These are phyloP conservation scores for Tremellales sp. DNA, from an alignment of 1,284 basidiomycete species.

Conservation along the genomic window DNA sequence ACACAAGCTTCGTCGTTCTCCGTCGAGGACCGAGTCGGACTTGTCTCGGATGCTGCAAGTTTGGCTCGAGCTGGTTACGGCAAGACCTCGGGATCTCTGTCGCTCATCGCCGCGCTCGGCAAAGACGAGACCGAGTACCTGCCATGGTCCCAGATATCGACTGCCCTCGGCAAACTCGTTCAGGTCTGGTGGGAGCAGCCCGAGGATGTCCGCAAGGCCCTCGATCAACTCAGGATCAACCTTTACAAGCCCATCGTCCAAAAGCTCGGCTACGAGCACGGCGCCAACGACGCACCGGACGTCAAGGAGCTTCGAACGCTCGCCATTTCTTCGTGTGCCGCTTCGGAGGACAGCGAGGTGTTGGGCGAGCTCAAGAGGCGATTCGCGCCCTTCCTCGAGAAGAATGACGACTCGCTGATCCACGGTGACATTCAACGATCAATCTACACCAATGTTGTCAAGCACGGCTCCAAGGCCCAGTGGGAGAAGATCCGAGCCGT, in stretches of 20 bases:
- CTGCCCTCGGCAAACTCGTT: conserved; percentile 56
- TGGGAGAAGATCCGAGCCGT: conserved; percentile 70
- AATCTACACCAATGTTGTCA: conserved; percentile 53
- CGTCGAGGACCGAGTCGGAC: conserved; percentile 78
- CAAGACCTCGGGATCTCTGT: conserved; percentile 70
- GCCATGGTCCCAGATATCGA: conserved; percentile 43
- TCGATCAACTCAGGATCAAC: conserved; percentile 64
- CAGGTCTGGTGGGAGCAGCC: conserved; percentile 83
- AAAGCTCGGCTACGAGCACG: conserved; percentile 74
- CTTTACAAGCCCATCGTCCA: conserved; percentile 77
- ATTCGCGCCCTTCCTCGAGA: conserved; percentile 68
- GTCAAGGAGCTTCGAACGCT: conserved; percentile 70
- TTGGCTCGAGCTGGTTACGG: conserved; percentile 75
- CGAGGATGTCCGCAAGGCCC: conserved; percentile 56
- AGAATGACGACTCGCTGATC: conserved; percentile 72
- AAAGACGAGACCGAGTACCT: conserved; percentile 64
- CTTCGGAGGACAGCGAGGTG: conserved; percentile 62
- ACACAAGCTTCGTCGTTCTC: conserved; percentile 74
- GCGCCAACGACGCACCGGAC: conserved; percentile 65
- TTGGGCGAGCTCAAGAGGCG: conserved; percentile 67
- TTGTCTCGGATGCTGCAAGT: conserved; percentile 75
- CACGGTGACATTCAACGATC: conserved; percentile 65
- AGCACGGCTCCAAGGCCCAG: conserved; percentile 70
- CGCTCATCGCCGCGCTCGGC: conserved; percentile 63
- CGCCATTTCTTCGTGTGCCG: conserved; percentile 66